These are phyloP conservation scores for Leccinum disarticulatum DNA, from an alignment of 768 basidiomycete genomes.

Conservation along the genomic window DNA sequence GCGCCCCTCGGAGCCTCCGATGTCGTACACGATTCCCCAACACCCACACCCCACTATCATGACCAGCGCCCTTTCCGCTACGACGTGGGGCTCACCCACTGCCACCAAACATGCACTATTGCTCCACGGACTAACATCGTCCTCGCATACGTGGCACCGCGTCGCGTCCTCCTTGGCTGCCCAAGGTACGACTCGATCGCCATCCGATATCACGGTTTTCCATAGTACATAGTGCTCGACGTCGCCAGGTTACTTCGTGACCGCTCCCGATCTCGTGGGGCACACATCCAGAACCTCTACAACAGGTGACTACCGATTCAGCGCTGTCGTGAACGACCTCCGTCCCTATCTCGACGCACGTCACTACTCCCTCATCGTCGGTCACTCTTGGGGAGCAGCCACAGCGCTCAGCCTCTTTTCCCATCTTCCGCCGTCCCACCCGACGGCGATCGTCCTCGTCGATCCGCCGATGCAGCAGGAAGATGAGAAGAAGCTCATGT, in stretches of 20 bases:
- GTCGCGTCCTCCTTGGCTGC: constrained; percentile 16
- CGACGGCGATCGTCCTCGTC: constrained; percentile 18
- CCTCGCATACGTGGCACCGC: constrained; percentile 21
- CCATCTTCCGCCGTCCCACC: constrained; percentile 5
- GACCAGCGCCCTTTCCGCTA: constrained; percentile 18
- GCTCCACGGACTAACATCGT: constrained; percentile 26
- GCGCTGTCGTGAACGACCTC: constrained; percentile 17
- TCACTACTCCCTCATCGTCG: constrained; percentile 12
- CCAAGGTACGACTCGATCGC: constrained; percentile 10
- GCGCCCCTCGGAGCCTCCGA: not conserved
- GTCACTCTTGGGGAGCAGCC: constrained; percentile 20
- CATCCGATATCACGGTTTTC: not conserved
- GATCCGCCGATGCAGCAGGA: constrained; percentile 13
- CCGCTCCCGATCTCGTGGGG: constrained; percentile 23
- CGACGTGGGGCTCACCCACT: constrained; percentile 23
- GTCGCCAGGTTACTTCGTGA: constrained; percentile 21
- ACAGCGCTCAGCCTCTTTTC: constrained; percentile 9
- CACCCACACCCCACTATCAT: constrained; percentile 8
- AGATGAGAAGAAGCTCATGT: not conserved
- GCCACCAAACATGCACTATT: constrained; percentile 26
- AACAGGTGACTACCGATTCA: constrained; percentile 11
- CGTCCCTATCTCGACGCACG: constrained; percentile 15
- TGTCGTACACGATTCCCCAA: not conserved
- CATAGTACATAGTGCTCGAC: not conserved
- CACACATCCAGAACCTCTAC: constrained; percentile 13